phyloP scores from a whole-genome alignment of 2,329 filamentous ascomycete species.

The Fusarium coffeatum region DNA sequence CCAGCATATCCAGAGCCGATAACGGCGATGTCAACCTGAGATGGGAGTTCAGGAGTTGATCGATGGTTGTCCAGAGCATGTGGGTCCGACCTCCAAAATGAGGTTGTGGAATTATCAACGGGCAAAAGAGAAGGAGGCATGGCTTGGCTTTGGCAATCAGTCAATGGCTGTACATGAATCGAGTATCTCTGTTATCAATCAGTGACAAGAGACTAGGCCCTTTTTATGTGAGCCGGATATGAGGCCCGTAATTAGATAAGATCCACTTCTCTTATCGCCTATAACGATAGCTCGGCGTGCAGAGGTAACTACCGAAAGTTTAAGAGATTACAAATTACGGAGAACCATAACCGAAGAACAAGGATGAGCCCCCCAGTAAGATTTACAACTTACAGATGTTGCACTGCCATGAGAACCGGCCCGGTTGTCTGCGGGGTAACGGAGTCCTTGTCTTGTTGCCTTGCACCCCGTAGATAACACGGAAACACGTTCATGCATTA shows the following conservation, averaged over 20 bases:
- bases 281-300: neutral
- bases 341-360: neutral
- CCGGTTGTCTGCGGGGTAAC: neutral
- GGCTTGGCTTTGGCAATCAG: neutral
- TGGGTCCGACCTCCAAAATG: conserved; percentile 7
- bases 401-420: neutral
- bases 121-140: neutral
- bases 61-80: neutral
- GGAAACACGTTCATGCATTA: neutral
- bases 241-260: neutral
- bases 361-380: neutral
- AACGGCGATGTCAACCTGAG: neutral
- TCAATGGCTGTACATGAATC: neutral
- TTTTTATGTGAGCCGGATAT: neutral
- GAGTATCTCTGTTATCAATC: neutral
- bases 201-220: neutral
- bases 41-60: neutral
- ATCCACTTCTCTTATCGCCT: neutral
- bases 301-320: neutral
- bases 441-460: neutral
- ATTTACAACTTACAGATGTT: neutral
- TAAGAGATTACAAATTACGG: neutral
- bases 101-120: neutral
- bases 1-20: conserved; percentile 3
- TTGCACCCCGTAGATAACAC: neutral